phyloP scores from a whole-genome alignment of 768 basidiomycete genomes.

The Tricholoma furcatifolium region DNA sequence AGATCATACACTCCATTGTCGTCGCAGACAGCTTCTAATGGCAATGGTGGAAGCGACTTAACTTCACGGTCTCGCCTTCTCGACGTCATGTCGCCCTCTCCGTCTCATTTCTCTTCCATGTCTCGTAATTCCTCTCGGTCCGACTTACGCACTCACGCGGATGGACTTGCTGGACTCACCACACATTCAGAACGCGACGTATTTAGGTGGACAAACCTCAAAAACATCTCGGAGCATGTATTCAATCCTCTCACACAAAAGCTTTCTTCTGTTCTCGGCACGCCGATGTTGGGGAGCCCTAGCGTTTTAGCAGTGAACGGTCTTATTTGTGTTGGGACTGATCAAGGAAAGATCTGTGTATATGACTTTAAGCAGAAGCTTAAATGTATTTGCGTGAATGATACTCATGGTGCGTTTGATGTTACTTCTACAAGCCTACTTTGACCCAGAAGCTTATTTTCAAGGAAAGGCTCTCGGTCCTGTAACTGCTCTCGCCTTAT shows the following conservation, averaged over 20 bases:
- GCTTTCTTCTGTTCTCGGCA: conserved; percentile 59
- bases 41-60: conserved; percentile 39
- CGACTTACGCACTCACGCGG: conserved; percentile 35
- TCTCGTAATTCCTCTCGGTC: conserved; percentile 68
- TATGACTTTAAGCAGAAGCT: conserved; percentile 91
- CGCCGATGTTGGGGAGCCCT: conserved; percentile 60
- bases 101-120: conserved; percentile 68
- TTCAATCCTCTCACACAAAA: conserved; percentile 56
- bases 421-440: neutral
- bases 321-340: conserved; percentile 86
- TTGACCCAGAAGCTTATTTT: conserved; percentile 17
- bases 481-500: conserved; percentile 87
- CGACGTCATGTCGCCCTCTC: conserved; percentile 48
- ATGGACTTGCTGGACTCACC: conserved; percentile 15
- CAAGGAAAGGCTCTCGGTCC: conserved; percentile 64
- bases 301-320: conserved; percentile 86
- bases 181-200: conserved; percentile 46
- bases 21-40: conserved; percentile 39
- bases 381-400: conserved; percentile 74
- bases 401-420: conserved; percentile 51
- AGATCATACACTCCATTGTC: conserved; percentile 63
- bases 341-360: conserved; percentile 72
- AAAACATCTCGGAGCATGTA: conserved; percentile 54
- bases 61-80: conserved; percentile 43
- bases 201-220: conserved; percentile 76